Evolutionary conservation across 2,329 filamentous ascomycete genomes (phyloP), one percentile per base, ranked within the genome.

Genomic region (Fonsecaea pedrosoi): DNA sequence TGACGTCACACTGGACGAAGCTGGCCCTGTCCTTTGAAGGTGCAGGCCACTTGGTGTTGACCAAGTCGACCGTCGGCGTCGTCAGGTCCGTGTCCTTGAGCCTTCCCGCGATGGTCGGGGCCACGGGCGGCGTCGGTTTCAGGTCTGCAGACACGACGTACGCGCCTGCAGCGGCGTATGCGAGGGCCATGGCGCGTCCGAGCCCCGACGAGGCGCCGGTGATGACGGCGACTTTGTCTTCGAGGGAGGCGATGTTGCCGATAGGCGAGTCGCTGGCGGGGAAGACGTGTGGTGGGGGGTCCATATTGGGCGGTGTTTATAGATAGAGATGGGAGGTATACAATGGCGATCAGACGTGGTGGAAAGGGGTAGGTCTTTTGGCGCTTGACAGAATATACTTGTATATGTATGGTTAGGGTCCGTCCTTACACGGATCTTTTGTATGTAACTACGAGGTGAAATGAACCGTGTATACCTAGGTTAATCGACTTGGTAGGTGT

Each of bases 201-300:
- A 84, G 72, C 1, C 82, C 82, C 0, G 81, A 82, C 0, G 82
- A 83, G 1, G 80, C 74, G 10, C 82, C 82, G 0, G 82, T 84
- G 5, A 84, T 75, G 30, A 84, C 78, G 30, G 76, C 76, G 6
- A 80, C 74, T 69, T 78, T 79, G 34, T 77, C 68, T 5, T 73
- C 60, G 0, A 70, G 63, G 1, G 57, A 58, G n/a, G 59, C 65
- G 38, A 70, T 70, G 62, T 70, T 70, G 59, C 62, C 62, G 12
- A 58, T 56, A 7, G 60, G 59, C 4, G 58, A 60, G 42, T 60
- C 45, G 10, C 45, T 15, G 10, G 58, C 3, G 13, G 32, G 8
- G 40, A 42, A 38, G 45, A 18, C 32, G 6, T 61, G 42, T 21
- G 58, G 37, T 10, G 38, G 12, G 2, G 12, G 40, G 15, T 13